Conservation (phyloP, 2,329 filamentous ascomycete genomes). For the Colletotrichum phormii region DNA sequence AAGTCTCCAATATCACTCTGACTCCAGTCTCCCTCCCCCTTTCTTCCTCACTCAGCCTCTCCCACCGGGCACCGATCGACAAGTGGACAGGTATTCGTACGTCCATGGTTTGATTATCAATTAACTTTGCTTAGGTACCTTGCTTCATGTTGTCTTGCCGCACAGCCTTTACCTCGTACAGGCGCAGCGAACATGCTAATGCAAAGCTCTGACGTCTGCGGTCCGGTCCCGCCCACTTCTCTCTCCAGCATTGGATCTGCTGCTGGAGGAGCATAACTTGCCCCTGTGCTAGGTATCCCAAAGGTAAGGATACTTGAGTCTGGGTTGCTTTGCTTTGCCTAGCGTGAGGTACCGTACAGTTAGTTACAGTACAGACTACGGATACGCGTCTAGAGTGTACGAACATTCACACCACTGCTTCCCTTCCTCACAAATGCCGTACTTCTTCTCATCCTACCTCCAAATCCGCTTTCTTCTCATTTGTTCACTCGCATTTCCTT, state of each 20-base stretch:
- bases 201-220: conserved; percentile 9
- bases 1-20: not conserved
- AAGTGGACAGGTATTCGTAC: not conserved
- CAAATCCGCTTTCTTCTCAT: not conserved
- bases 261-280: not conserved
- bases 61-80: not conserved
- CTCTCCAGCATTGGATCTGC: not conserved
- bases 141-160: not conserved
- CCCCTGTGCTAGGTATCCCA: not conserved
- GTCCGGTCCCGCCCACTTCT: too few species aligned
- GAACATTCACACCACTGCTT: not conserved
- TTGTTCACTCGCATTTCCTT: not conserved
- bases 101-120: not conserved
- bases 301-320: not conserved
- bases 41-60: not conserved
- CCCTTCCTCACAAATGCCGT: not conserved
- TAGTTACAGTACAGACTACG: not conserved
- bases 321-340: not conserved
- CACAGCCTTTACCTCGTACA: not conserved
- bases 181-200: not conserved
- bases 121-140: not conserved
- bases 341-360: not conserved
- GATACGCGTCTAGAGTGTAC: not conserved
- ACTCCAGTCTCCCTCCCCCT: not conserved
- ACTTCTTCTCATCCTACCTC: not conserved